These are phyloP conservation scores for Multifurca ochricompacta DNA, from an alignment of 768 basidiomycete species.

Conservation along the genomic window DNA sequence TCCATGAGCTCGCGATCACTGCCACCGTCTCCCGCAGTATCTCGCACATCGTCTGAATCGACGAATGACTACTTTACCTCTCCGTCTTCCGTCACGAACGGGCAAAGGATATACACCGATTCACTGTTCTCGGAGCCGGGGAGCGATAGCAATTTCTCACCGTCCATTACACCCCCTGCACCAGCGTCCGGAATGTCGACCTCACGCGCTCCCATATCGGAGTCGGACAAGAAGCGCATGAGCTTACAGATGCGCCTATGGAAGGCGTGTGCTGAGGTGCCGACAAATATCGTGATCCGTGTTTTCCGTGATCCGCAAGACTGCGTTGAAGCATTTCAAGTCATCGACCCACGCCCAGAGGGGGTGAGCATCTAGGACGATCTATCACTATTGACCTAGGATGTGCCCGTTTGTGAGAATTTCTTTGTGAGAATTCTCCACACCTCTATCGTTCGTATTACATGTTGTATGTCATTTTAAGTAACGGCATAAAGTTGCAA, in stretches of 20 bases:
- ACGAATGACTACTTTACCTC: neutral
- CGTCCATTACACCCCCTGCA: neutral
- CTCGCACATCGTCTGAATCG: neutral
- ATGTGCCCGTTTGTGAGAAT: neutral
- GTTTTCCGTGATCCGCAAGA: constrained; percentile 63
- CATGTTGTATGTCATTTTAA: constrained; percentile 1
- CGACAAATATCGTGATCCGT: constrained; percentile 47
- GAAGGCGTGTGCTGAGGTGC: constrained; percentile 52
- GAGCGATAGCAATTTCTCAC: neutral
- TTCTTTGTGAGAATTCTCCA: neutral
- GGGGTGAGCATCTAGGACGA: neutral
- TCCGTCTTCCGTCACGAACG: neutral
- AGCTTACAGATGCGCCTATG: constrained; percentile 61
- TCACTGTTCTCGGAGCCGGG: constrained; percentile 8
- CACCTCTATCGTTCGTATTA: neutral
- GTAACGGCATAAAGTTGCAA: neutral
- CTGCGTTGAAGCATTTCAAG: constrained; percentile 52
- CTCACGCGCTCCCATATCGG: constrained; percentile 29
- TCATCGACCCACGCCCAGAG: constrained; percentile 21
- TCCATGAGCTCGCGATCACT: neutral
- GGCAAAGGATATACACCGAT: neutral
- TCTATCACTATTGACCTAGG: neutral
- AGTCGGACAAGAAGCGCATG: constrained; percentile 46
- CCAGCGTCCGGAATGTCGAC: neutral
- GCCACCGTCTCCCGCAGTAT: neutral